Evolutionary conservation across 192 early-diverging fungal genomes (phyloP), one percentile per base, ranked within the genome.

Genomic region (Kappamyces sp.): DNA sequence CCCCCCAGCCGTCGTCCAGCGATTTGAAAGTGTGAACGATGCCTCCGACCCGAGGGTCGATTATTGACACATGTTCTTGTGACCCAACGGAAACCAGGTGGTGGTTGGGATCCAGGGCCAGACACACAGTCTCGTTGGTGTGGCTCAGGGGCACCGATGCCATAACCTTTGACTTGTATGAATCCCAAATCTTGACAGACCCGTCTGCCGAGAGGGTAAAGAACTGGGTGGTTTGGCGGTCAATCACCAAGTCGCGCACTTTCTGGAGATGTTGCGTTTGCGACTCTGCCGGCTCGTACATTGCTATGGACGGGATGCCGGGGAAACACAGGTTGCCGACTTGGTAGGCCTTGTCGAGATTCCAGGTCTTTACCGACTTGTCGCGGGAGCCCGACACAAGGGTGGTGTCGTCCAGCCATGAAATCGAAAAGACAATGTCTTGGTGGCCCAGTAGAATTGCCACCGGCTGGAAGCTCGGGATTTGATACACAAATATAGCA

Each of bases 1-100:
- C 86, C 5, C 87, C 87, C 79, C 84, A 86, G 2, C 79, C 83
- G 3, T 82, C 80, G 68, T 88, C 86, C 46, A 77, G 63, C 7
- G 79, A 80, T 4, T 75, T 71, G 43, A 79, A 54, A 3, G 62
- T 66, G 34, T 77, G 77, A 3, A 76, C 83, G 36, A 79, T 54
- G 0, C 43, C 38, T 12, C 36, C 15, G 6, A 41, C 36, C 11
- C 79, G 71, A 2, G 69, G 55, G 45, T 81, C 79, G 11, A 76
- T 38, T 11, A 81, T 22, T 1, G 66, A 66, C 2, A 81, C 49
- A 31, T 78, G 66, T 9, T 37, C 39, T 47, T 68, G 66, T 6
- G 69, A 71, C 5, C 79, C 79, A 35, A 81, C 64, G 9, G 66
- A 61, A 32, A 68, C 59, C 8, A 73, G 31, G 51, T 68, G 53